These are phyloP conservation scores for Xylaria grammica DNA, from an alignment of 495 filamentous ascomycete species.

Conservation along the genomic window DNA sequence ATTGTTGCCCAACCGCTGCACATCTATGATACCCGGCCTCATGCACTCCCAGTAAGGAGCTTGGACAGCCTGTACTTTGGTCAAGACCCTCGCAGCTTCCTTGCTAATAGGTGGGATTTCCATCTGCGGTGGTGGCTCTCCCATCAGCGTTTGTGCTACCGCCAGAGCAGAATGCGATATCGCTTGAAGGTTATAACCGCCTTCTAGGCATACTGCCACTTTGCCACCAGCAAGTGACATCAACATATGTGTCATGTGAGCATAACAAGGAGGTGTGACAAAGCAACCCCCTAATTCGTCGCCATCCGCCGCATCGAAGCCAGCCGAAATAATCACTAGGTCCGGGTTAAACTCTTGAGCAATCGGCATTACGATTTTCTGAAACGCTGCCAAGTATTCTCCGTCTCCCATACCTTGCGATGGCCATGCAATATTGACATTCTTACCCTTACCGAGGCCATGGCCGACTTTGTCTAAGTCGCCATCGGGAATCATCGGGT, in stretches of 20 bases:
- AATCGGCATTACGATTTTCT: constrained; percentile 97
- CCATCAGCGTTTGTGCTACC: constrained; percentile 91
- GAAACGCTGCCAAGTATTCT: constrained; percentile 95
- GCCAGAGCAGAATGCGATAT: constrained; percentile 91
- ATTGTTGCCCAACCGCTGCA: constrained; percentile 44
- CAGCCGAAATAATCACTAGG: constrained; percentile 92
- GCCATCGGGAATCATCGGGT: constrained; percentile 63
- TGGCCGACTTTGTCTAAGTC: constrained; percentile 77
- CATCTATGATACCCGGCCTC: constrained; percentile 55
- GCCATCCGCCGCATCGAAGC: constrained; percentile 93
- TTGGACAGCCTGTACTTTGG: constrained; percentile 57
- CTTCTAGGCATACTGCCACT: constrained; percentile 89
- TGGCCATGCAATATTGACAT: constrained; percentile 95
- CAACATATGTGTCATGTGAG: constrained; percentile 98
- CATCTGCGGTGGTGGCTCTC: constrained; percentile 82
- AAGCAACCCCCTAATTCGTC: constrained; percentile 92
- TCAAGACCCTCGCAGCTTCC: constrained; percentile 54
- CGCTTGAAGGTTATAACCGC: constrained; percentile 91
- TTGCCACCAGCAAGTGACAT: constrained; percentile 95
- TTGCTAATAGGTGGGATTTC: constrained; percentile 53
- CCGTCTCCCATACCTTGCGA: constrained; percentile 94
- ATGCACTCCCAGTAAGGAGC: constrained; percentile 67
- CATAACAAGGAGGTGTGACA: constrained; percentile 88
- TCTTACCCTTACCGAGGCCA: constrained; percentile 79
- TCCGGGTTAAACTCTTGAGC: constrained; percentile 92